phyloP scores from a whole-genome alignment of 140 eudicot species.

The Anethum foeniculum region DNA sequence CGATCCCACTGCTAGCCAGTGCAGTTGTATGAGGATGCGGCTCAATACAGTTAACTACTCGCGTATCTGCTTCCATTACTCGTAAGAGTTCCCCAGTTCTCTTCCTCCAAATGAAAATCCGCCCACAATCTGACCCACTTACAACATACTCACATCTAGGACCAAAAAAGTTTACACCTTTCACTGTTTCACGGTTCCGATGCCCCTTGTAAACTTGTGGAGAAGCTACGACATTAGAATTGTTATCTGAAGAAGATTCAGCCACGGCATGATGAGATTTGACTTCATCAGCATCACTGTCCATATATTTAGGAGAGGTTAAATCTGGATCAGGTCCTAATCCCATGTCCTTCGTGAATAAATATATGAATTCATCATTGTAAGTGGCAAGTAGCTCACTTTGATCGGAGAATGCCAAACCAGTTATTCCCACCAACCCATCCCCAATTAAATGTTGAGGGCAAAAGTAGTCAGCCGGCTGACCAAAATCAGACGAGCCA shows the following conservation, averaged over 20 bases:
- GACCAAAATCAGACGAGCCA: conserved; percentile 53
- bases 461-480: conserved; percentile 71
- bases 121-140: conserved; percentile 91
- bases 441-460: conserved; percentile 70
- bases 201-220: conserved; percentile 84
- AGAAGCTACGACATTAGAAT: conserved; percentile 32
- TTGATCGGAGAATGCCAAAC: conserved; percentile 74
- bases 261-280: conserved; percentile 17
- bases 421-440: conserved; percentile 69
- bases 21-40: conserved; percentile 67
- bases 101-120: conserved; percentile 87
- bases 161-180: conserved; percentile 83
- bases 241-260: conserved; percentile 26
- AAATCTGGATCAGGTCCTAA: conserved; percentile 37
- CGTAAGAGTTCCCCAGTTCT: conserved; percentile 61
- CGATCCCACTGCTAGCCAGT: conserved; percentile 89
- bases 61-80: conserved; percentile 77
- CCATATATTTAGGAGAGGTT: conserved; percentile 23
- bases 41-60: conserved; percentile 77
- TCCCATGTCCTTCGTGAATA: conserved; percentile 69
- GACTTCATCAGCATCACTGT: conserved; percentile 32
- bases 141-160: conserved; percentile 74
- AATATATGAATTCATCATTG: conserved; percentile 64
- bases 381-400: conserved; percentile 87
- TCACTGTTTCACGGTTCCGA: conserved; percentile 55